These are phyloP conservation scores for Cenococcum geophilum DNA, from an alignment of 495 filamentous ascomycete species.

Conservation along the genomic window DNA sequence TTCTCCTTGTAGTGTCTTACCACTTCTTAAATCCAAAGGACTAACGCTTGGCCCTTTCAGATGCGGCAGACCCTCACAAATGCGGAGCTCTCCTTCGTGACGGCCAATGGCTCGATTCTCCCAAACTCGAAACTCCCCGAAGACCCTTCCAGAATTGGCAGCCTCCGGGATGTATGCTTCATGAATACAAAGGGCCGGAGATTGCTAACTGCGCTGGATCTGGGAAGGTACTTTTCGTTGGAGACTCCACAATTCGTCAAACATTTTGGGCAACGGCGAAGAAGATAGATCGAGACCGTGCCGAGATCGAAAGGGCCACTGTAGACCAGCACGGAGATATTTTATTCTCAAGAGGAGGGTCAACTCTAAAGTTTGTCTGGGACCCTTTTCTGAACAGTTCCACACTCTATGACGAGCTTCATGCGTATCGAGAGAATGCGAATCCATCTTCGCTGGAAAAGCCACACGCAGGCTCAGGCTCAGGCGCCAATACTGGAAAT, in stretches of 20 bases:
- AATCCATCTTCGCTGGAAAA: neutral
- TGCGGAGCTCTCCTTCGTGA: conserved; percentile 49
- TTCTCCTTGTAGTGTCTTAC: neutral
- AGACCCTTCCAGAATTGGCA: conserved; percentile 48
- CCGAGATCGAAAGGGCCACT: conserved; percentile 32
- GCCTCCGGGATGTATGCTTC: conserved; percentile 53
- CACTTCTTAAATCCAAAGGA: neutral
- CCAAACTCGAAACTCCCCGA: conserved; percentile 4
- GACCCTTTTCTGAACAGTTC: conserved; percentile 58
- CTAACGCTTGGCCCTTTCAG: conserved; percentile 28
- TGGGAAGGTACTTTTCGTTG: conserved; percentile 50
- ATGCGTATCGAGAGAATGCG: conserved; percentile 22
- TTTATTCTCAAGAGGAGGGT: conserved; percentile 38
- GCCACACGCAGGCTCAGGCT: conserved; percentile 6
- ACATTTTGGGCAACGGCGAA: conserved; percentile 53
- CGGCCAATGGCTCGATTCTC: conserved; percentile 50
- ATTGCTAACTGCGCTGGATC: conserved; percentile 44
- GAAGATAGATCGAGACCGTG: conserved; percentile 43
- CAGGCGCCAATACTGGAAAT: conserved; percentile 8
- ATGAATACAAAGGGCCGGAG: conserved; percentile 46
- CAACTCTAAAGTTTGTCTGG: conserved; percentile 52
- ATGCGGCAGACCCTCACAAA: conserved; percentile 48
- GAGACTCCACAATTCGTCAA: conserved; percentile 54
- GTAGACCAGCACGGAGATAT: conserved; percentile 45
- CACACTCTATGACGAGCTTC: conserved; percentile 40